Evolutionary conservation across 1,284 basidiomycete species (phyloP).

Genomic region (Vanrija sp.): DNA sequence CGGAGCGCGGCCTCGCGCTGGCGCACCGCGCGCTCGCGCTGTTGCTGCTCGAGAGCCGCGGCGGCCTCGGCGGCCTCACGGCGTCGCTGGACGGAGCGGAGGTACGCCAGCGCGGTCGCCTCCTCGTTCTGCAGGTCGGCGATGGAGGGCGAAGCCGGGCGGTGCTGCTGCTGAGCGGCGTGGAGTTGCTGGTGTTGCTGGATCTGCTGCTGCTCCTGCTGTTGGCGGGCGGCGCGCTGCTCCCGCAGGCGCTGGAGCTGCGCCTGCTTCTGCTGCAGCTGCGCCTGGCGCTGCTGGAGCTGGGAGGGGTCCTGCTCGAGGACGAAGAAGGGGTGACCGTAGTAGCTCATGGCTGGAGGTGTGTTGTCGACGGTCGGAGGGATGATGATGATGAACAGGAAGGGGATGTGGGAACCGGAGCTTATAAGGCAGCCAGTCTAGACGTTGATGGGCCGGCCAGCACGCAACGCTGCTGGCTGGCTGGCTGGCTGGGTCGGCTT

Average conservation of each 20-base stretch:
- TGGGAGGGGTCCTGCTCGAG: not conserved
- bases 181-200: not conserved
- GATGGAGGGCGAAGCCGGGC: not conserved
- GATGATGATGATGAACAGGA: not conserved
- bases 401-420: too few species aligned
- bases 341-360: constrained; percentile 11
- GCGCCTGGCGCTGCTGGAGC: not conserved
- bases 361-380: not conserved
- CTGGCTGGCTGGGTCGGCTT: too few species aligned
- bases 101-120: constrained; percentile 38
- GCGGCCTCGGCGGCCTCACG: constrained; percentile 31
- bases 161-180: not conserved
- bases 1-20: constrained; percentile 16
- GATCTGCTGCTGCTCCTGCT: constrained; percentile 3
- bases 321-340: constrained; percentile 16
- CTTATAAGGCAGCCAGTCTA: too few species aligned
- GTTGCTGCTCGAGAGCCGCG: constrained; percentile 21
- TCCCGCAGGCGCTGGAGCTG: not conserved
- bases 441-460: too few species aligned
- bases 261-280: not conserved
- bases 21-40: constrained; percentile 9
- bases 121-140: constrained; percentile 34
- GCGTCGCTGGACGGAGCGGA: constrained; percentile 36
- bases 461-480: too few species aligned
- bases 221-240: not conserved